Evolutionary conservation across 2,329 filamentous ascomycete species (phyloP), one percentile per base, ranked within the genome.

Genomic region (Ceratocystis huliohia): DNA sequence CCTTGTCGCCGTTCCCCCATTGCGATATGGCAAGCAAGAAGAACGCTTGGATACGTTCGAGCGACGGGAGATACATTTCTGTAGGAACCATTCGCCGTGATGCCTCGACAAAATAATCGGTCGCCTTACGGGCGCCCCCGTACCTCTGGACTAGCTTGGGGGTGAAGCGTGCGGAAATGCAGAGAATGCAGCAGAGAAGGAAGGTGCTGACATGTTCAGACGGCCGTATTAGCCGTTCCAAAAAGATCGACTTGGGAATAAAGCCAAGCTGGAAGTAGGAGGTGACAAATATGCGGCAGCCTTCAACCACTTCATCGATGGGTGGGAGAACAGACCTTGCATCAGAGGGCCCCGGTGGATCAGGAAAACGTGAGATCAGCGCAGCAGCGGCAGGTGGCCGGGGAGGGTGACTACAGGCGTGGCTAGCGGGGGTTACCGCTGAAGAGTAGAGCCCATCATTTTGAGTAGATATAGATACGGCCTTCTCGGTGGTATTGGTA

Each of bases 191-290:
- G 45, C 67, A 66, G 1, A 74, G 69, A 8, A 75, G 71, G 65
- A 75, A 75, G 20, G 67, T 69, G 68, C 70, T 73, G 56, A 72
- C 68, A 1, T 70, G 68, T 5, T 68, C 67, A 2, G 63, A 67
- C 30, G 70, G 65, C 25, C 69, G 66, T 17, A 66, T 64, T 7
- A 75, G 66, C 25, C 68, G 65, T 46, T 73, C 71, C 30, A 74
- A 69, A 64, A 75, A 75, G 46, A 74, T 64, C 2, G 70, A 68
- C 62, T 74, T 73, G 13, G 74, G 73, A 13, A 75, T 68, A 66
- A 74, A 75, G 7, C 73, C 73, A 1, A 74, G 71, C 67, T 74
- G 72, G 66, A 74, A 74, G 62, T 73, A 73, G 10, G 70, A 74
- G 1, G 70, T 72, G 28, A 72, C 69, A 25, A 74, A 71, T 5